These are phyloP conservation scores for Alternaria sp. DNA, from an alignment of 2,329 filamentous ascomycete species.

Conservation along the genomic window DNA sequence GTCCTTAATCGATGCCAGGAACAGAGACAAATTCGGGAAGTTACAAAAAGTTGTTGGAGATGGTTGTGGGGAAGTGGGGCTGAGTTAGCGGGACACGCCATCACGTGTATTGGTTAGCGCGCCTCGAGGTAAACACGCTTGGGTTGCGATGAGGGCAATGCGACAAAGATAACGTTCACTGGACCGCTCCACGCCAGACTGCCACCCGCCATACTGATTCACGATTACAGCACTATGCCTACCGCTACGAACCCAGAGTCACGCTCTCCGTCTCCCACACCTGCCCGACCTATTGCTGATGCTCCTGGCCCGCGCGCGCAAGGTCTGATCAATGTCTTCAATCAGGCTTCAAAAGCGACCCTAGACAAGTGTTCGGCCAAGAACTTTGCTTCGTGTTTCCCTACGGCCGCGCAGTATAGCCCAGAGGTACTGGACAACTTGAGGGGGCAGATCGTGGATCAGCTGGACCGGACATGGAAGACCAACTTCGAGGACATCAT, in stretches of 20 bases:
- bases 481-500: constrained; percentile 70
- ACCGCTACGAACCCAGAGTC: constrained; percentile 39
- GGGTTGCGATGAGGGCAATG: constrained; percentile 4
- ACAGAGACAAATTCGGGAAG: neutral
- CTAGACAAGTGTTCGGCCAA: constrained; percentile 68
- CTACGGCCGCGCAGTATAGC: constrained; percentile 67
- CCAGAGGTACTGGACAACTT: constrained; percentile 65
- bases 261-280: constrained; percentile 61
- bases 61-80: constrained; percentile 13
- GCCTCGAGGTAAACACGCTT: constrained; percentile 24
- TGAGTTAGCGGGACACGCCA: constrained; percentile 7
- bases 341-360: constrained; percentile 66
- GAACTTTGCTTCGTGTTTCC: constrained; percentile 71
- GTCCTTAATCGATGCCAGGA: neutral
- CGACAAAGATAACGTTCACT: neutral
- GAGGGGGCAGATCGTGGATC: constrained; percentile 66
- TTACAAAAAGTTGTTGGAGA: neutral
- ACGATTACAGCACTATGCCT: constrained; percentile 34
- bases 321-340: constrained; percentile 68
- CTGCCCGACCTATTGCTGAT: constrained; percentile 62
- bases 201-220: neutral
- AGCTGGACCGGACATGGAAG: constrained; percentile 65
- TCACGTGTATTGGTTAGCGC: constrained; percentile 27
- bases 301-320: constrained; percentile 68
- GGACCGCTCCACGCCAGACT: neutral